Evolutionary conservation across 2,329 filamentous ascomycete genomes (phyloP).

Genomic region (Claviceps spartinae): DNA sequence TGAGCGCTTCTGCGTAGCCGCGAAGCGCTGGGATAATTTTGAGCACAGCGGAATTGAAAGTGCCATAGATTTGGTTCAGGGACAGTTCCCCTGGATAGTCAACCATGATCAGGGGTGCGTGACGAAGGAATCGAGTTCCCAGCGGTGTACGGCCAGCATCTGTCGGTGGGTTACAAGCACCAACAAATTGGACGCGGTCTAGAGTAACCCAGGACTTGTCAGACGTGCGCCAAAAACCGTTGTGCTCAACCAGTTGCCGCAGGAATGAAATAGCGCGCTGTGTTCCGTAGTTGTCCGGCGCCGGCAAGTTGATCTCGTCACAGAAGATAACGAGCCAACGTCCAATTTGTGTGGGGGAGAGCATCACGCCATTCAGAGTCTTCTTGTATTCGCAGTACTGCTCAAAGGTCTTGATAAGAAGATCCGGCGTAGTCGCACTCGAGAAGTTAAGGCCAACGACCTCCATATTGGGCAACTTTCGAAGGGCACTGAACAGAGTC

Average conservation of each 20-base stretch:
- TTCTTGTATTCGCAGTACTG: slow-evolving; percentile 99
- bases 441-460: slow-evolving; percentile 99
- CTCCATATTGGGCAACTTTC: slow-evolving; percentile 97
- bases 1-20: slow-evolving; percentile 86
- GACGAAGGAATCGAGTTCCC: slow-evolving; percentile 83
- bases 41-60: slow-evolving; percentile 89
- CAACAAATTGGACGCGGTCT: slow-evolving; percentile 96
- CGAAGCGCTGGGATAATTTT: slow-evolving; percentile 94
- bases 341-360: slow-evolving; percentile 91
- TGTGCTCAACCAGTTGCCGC: slow-evolving; percentile 93
- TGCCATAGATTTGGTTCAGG: slow-evolving; percentile 93
- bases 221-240: slow-evolving; percentile 95
- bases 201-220: slow-evolving; percentile 97
- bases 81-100: slow-evolving; percentile 96
- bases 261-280: slow-evolving; percentile 96
- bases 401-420: slow-evolving; percentile 97
- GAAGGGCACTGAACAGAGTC: slow-evolving; percentile 94
- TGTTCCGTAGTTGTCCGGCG: slow-evolving; percentile 93
- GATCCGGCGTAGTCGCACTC: slow-evolving; percentile 91
- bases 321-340: slow-evolving; percentile 98
- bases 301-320: slow-evolving; percentile 97
- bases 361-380: slow-evolving; percentile 87
- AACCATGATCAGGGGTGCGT: slow-evolving; percentile 98
- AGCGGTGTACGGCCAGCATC: slow-evolving; percentile 93
- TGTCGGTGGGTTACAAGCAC: slow-evolving; percentile 94